A percentile compares a stretch with the other conserved stretches of the same genome.
Evolutionary conservation across 805 yeast genomes (phyloP).

Genomic region (Zygosaccharomyces bailii): DNA sequence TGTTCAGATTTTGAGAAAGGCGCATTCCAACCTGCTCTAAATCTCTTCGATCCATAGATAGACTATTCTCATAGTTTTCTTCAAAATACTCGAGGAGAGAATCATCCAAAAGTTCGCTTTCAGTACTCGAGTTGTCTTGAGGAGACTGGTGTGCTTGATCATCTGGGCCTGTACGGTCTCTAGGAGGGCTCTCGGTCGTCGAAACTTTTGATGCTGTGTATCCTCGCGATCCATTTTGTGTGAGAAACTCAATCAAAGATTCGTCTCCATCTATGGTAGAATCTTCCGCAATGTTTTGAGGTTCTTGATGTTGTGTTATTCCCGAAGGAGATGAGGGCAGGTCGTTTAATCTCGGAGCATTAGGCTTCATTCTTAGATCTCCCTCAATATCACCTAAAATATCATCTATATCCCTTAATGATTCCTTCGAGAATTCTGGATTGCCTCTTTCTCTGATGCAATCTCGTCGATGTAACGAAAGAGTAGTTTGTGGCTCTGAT

Average conservation of each 20-base stretch:
- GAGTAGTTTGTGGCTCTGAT: conserved; percentile 7
- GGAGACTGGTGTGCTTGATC: neutral
- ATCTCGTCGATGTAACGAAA: conserved; percentile 12
- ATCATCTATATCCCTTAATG: conserved; percentile 32
- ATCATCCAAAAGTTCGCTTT: conserved; percentile 19
- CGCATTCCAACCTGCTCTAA: conserved; percentile 10
- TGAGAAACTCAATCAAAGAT: conserved; percentile 28
- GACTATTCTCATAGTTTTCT: neutral
- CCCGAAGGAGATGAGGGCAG: conserved; percentile 32
- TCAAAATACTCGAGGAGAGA: conserved; percentile 23
- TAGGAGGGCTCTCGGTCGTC: no score
- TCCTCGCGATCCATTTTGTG: no score
- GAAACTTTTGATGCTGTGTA: no score
- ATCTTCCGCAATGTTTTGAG: conserved; percentile 3
- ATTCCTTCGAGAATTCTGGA: conserved; percentile 12
- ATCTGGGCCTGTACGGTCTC: no score
- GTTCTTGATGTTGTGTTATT: conserved; percentile 10
- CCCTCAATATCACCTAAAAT: conserved; percentile 31
- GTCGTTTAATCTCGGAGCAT: conserved; percentile 11
- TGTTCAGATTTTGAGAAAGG: conserved; percentile 16
- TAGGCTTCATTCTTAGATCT: conserved; percentile 16
- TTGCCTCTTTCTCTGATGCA: conserved; percentile 10
- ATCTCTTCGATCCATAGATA: neutral
- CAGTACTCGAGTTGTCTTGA: conserved; percentile 1
- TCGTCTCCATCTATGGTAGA: conserved; percentile 26